phyloP scores from a whole-genome alignment of 2,329 filamentous ascomycete species.

The Truncatella angustata region DNA sequence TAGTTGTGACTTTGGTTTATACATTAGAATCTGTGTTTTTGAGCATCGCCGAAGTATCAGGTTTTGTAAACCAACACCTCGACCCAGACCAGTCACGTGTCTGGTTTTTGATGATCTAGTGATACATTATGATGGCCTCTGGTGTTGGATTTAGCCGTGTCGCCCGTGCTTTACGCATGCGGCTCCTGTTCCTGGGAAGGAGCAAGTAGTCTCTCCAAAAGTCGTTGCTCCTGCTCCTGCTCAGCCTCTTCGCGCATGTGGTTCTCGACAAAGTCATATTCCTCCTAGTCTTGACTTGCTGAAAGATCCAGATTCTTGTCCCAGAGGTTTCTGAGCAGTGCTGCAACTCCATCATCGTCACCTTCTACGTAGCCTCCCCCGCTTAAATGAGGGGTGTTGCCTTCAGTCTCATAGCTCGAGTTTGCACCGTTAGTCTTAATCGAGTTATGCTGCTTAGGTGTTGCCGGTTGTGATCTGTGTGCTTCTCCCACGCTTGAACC shows the following conservation, averaged over 20 bases:
- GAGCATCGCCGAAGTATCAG: no score
- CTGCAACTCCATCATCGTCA: constrained; percentile 48
- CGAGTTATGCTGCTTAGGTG: constrained; percentile 33
- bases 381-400: constrained; percentile 43
- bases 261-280: constrained; percentile 1
- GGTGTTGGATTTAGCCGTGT: not conserved
- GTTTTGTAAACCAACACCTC: not conserved
- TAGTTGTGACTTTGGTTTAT: no score
- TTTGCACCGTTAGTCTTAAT: constrained; percentile 36
- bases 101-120: not conserved
- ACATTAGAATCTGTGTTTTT: no score
- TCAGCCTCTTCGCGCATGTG: not conserved
- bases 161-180: not conserved
- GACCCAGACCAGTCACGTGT: not conserved
- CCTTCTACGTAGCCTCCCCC: constrained; percentile 49
- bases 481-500: constrained; percentile 38
- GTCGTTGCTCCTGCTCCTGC: not conserved
- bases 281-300: constrained; percentile 47
- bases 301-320: constrained; percentile 59
- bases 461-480: constrained; percentile 27
- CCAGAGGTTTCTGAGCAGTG: constrained; percentile 58
- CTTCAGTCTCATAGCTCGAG: constrained; percentile 46
- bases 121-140: not conserved
- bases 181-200: not conserved
- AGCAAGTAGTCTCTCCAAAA: no score